These are phyloP conservation scores for Brettanomyces custersianus DNA, from an alignment of 805 yeast species.

Conservation along the genomic window DNA sequence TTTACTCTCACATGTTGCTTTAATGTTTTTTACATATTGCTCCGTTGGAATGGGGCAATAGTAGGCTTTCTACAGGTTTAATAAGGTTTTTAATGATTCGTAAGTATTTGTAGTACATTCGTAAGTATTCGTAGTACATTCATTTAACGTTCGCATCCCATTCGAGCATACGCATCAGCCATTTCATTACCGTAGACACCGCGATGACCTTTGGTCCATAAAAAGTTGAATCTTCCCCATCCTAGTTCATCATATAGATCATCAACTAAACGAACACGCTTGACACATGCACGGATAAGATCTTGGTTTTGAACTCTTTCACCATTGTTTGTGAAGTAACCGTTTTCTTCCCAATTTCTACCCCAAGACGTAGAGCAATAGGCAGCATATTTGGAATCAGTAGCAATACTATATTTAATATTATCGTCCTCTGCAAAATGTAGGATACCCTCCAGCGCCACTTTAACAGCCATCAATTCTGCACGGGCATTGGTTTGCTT, in stretches of 20 bases:
- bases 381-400: slow-evolving; percentile 68
- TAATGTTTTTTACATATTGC: no score
- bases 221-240: slow-evolving; percentile 34
- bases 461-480: slow-evolving; percentile 59
- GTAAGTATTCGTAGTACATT: no score
- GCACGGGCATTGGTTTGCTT: slow-evolving; percentile 73
- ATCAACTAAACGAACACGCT: not conserved
- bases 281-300: slow-evolving; percentile 29
- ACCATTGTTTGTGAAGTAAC: slow-evolving; percentile 41
- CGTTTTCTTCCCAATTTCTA: slow-evolving; percentile 44
- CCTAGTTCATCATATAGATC: slow-evolving; percentile 24
- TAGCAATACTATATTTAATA: slow-evolving; percentile 33
- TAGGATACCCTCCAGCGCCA: slow-evolving; percentile 39
- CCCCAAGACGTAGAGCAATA: slow-evolving; percentile 54
- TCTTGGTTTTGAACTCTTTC: slow-evolving; percentile 41
- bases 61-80: no score
- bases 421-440: slow-evolving; percentile 26
- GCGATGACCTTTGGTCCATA: slow-evolving; percentile 66
- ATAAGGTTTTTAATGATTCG: no score
- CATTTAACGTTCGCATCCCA: no score
- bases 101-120: no score
- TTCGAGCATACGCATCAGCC: slow-evolving; percentile 69
- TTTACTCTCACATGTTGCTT: not conserved
- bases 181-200: slow-evolving; percentile 63
- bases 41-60: no score